Evolutionary conservation across 2,329 filamentous ascomycete species (phyloP).

Genomic region (Grosmannia huntii): DNA sequence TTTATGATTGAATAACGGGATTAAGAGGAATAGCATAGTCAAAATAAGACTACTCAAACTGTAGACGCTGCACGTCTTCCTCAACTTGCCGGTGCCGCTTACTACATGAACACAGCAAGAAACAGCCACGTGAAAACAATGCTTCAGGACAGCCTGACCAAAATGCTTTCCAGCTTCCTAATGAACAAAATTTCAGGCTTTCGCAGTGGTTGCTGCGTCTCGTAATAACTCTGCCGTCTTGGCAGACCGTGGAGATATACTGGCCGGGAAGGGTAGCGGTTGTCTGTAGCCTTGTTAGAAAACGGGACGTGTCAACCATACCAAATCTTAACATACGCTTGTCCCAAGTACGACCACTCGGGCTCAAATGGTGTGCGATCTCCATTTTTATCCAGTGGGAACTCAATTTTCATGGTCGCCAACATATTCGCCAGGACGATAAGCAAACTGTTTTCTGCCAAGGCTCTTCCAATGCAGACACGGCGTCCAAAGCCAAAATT

Average conservation of each 20-base stretch:
- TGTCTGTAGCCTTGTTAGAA: not conserved
- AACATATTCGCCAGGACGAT: constrained; percentile 33
- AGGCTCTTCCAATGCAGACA: constrained; percentile 43
- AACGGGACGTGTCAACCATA: not conserved
- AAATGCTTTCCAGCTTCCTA: too few species aligned
- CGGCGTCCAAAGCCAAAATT: constrained; percentile 41
- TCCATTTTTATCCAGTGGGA: constrained; percentile 15
- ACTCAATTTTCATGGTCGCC: constrained; percentile 27
- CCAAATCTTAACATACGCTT: not conserved
- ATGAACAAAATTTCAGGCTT: not conserved
- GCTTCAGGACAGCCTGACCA: too few species aligned
- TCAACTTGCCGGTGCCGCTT: too few species aligned
- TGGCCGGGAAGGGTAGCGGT: not conserved
- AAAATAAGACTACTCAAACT: too few species aligned
- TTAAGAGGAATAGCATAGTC: too few species aligned
- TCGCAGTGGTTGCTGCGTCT: not conserved
- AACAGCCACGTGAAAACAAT: too few species aligned
- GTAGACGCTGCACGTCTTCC: too few species aligned
- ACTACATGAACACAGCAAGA: too few species aligned
- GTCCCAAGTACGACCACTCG: constrained; percentile 12
- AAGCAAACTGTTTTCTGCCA: constrained; percentile 35
- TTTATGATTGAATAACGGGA: too few species aligned
- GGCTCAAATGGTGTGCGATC: constrained; percentile 22
- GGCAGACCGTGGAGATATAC: not conserved
- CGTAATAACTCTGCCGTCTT: not conserved